Base-by-base conservation (phyloP, 2,329 filamentous ascomycete species). In the Lachnellula hyalina region DNA sequence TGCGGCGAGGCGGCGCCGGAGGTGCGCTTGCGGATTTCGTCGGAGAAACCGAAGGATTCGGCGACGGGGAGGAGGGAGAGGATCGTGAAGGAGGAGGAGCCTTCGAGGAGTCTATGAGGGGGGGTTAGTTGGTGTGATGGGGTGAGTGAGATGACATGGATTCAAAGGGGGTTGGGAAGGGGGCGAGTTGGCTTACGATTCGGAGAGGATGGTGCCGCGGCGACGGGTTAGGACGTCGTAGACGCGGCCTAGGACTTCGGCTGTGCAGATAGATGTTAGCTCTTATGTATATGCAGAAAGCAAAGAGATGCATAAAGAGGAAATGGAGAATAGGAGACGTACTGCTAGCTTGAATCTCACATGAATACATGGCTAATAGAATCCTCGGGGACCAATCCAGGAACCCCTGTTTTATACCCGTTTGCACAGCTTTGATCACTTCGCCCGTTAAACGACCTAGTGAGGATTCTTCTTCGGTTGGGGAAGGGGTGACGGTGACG, bases 141-240 rank as follows among this genome's bases (percentile, higher is more conserved):
- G 2, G 8, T 32, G 7, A 11, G 8, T 32, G 8, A 3, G 28
- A 28, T 5, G 5, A 28, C 1, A 7, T 28, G 23, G 23, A 23
- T 28, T 28, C 5, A 3, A 23, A 25, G 6, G 28, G 8, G 3
- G 28, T 8, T 7, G 25, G 28, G 8, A 32, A 2, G 28, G 8
- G 7, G n/a, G n/a, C n/a, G 5, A 32, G 8, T 2, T 9, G 28
- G 8, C 28, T 32, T 32, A 32, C 28, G 85, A 84, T 73, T 99
- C 94, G 9, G 88, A 88, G 21, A 96, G 83, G 51, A 99, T 95
- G 38, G 86, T 87, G 25, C 94, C 94, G 35, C 92, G 86, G 5
- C 94, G 89, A 1, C 93, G 87, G 34, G 93, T 96, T n/a, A 99
- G 85, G n/a, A 97, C 93, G 63, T 89, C 90, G 77, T 99, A 99